A percentile compares a stretch with the other conserved stretches of the same genome.
Evolutionary conservation across 176 grass and related monocot genomes (phyloP).

Genomic region (Oryza officinalis): DNA sequence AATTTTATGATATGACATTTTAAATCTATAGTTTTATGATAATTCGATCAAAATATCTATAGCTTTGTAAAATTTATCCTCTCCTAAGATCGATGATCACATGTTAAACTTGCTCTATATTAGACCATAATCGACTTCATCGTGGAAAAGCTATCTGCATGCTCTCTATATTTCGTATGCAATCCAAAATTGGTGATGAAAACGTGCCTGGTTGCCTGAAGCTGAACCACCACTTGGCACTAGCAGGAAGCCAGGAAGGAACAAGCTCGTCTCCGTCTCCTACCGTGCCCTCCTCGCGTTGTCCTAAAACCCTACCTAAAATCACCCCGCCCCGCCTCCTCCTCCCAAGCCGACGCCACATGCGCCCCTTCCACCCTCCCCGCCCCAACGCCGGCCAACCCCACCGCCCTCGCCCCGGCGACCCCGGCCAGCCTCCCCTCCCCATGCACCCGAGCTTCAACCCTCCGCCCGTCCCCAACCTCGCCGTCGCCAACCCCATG

Average conservation of each 20-base stretch:
- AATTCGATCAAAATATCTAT: too few species aligned
- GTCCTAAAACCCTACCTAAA: constrained; percentile 73
- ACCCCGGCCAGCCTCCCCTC: constrained; percentile 16
- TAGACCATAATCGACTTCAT: too few species aligned
- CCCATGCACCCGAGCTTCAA: constrained; percentile 34
- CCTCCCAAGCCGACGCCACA: constrained; percentile 1
- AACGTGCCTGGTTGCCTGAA: too few species aligned
- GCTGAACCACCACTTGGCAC: too few species aligned
- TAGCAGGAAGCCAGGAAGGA: neutral
- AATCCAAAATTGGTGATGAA: neutral
- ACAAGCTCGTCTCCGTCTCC: constrained; percentile 13
- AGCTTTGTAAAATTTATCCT: too few species aligned
- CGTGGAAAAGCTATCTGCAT: too few species aligned
- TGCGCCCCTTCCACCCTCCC: constrained; percentile 71
- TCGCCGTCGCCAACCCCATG: constrained; percentile 44
- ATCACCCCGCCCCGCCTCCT: constrained; percentile 19
- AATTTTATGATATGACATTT: too few species aligned
- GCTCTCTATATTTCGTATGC: too few species aligned
- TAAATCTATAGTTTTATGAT: too few species aligned
- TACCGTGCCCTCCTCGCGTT: neutral
- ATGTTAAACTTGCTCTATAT: too few species aligned
- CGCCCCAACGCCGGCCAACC: constrained; percentile 34
- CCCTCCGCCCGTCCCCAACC: constrained; percentile 32
- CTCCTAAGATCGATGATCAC: too few species aligned
- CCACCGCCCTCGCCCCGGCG: constrained; percentile 30